A percentile compares a stretch with the other conserved stretches of the same genome.
phyloP scores from a whole-genome alignment of 2,329 filamentous ascomycete genomes.

The Alternaria triticina region DNA sequence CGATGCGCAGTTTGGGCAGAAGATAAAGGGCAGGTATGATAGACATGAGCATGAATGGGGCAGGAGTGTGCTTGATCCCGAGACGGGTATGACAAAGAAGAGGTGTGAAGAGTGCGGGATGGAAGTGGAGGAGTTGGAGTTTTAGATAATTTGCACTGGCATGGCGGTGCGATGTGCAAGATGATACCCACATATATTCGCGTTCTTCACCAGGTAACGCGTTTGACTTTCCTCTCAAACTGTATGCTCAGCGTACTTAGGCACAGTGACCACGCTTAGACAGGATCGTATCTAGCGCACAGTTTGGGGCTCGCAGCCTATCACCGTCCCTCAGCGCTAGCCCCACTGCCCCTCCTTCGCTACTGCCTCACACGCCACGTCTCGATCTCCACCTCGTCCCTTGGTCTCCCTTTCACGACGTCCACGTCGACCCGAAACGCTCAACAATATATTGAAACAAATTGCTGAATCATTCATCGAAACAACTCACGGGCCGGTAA shows the following conservation, averaged over 20 bases:
- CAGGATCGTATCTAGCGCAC: not conserved
- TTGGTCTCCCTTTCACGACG: not conserved
- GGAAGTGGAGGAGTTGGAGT: conserved; percentile 71
- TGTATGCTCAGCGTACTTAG: not conserved
- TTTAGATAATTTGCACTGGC: conserved; percentile 45
- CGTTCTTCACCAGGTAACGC: not conserved
- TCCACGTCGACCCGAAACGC: not conserved
- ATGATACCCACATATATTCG: not conserved
- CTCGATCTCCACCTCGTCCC: not conserved
- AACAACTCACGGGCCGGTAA: conserved; percentile 3
- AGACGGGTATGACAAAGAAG: conserved; percentile 79
- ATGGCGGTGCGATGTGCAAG: not conserved
- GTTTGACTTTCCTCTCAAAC: not conserved
- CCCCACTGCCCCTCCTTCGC: not conserved
- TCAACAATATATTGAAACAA: fast-evolving
- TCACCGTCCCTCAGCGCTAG: not conserved
- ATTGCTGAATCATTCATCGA: fast-evolving
- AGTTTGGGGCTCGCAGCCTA: not conserved
- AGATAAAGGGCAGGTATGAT: conserved; percentile 65
- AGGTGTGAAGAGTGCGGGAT: conserved; percentile 71
- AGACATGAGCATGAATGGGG: conserved; percentile 92
- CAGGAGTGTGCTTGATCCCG: conserved; percentile 62
- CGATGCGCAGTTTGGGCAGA: conserved; percentile 72
- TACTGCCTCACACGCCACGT: not conserved
- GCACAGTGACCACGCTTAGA: not conserved